Conservation (phyloP, 306 rosid species). For the Acmispon strigosus region DNA sequence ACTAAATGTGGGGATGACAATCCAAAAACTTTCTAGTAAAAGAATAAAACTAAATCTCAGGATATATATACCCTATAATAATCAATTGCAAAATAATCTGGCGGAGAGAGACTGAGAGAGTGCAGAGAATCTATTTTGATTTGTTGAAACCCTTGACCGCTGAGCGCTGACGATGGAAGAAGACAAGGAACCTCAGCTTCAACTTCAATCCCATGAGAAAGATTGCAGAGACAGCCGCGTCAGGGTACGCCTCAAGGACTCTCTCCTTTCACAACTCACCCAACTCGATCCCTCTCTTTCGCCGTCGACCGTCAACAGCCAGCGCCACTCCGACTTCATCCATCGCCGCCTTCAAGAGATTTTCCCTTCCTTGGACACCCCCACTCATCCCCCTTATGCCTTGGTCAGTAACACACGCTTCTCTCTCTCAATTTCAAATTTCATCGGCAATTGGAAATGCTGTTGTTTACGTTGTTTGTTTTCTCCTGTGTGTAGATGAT, state of each 20-base stretch:
- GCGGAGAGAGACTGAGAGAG: too few relatives aligned
- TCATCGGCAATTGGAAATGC: neutral
- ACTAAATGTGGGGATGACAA: too few relatives aligned
- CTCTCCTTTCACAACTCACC: slow-evolving; percentile 2
- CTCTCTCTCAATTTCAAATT: neutral
- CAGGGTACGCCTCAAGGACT: neutral
- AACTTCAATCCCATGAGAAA: neutral
- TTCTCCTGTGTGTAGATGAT: slow-evolving; percentile 29
- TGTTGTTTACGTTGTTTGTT: neutral
- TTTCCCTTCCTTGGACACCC: slow-evolving; percentile 18
- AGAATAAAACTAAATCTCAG: too few relatives aligned
- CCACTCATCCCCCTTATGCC: slow-evolving; percentile 34
- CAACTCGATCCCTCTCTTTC: neutral
- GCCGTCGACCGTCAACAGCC: neutral
- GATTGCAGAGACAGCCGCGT: neutral
- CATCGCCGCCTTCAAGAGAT: slow-evolving; percentile 1
- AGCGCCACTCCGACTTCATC: neutral
- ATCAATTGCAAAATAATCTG: too few relatives aligned
- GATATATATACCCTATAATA: too few relatives aligned
- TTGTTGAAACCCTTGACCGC: too few relatives aligned
- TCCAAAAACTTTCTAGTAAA: too few relatives aligned
- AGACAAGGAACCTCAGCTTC: too few relatives aligned
- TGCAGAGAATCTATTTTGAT: too few relatives aligned
- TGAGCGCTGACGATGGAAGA: too few relatives aligned
- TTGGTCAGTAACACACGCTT: neutral